phyloP scores from a whole-genome alignment of 2,329 filamentous ascomycete genomes.

The Onygenales sp. region DNA sequence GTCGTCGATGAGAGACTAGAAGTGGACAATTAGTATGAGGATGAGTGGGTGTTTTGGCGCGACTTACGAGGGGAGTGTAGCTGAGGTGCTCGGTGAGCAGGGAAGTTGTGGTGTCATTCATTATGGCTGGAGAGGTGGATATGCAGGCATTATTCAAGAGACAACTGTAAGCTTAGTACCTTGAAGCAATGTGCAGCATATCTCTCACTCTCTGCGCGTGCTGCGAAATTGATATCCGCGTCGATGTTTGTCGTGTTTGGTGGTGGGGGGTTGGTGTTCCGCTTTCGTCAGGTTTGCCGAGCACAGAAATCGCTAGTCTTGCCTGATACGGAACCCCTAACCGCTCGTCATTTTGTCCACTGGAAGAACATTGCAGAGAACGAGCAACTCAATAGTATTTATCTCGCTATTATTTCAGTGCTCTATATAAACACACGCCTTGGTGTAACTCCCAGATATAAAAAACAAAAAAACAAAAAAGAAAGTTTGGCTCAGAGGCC shows the following conservation, averaged over 20 bases:
- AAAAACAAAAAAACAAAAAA: not conserved
- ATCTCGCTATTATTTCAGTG: not conserved
- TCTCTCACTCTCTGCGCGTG: not conserved
- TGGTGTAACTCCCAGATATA: not conserved
- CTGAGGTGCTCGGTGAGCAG: slow-evolving; percentile 92
- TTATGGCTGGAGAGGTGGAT: slow-evolving; percentile 11
- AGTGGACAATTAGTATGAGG: slow-evolving; percentile 4
- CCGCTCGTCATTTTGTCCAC: no score
- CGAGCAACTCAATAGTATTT: not conserved
- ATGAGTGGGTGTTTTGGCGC: slow-evolving; percentile 1
- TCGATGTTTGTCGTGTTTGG: no score
- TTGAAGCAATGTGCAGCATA: not conserved
- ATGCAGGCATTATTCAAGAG: not conserved
- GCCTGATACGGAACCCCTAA: no score
- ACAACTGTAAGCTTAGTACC: not conserved
- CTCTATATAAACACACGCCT: not conserved
- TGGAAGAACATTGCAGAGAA: not conserved
- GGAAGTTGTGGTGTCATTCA: slow-evolving; percentile 40
- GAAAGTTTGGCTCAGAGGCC: not conserved
- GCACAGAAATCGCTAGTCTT: no score
- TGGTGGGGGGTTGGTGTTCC: no score
- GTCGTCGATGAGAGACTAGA: slow-evolving; percentile 85
- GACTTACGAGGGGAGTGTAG: slow-evolving; percentile 77
- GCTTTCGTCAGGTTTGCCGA: no score
- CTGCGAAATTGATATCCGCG: no score